phyloP scores from a whole-genome alignment of 1,139 yeast genomes.

The Blastobotrys elegans region DNA sequence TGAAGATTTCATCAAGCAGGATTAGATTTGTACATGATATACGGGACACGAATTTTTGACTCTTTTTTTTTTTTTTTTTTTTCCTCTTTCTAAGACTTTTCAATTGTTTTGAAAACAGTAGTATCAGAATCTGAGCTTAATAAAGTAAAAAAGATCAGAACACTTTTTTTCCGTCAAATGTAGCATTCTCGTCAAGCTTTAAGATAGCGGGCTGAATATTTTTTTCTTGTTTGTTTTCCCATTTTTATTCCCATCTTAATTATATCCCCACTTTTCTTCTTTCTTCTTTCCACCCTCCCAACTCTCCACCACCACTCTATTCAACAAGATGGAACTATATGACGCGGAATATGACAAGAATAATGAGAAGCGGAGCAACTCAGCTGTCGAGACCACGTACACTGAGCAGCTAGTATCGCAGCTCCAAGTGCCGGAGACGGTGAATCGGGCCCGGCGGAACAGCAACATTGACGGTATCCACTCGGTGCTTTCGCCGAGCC shows the following conservation, averaged over 20 bases:
- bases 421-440: neutral
- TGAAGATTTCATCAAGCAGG: conserved; percentile 40
- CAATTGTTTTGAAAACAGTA: too few species aligned
- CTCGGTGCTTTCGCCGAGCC: conserved; percentile 32
- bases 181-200: too few species aligned
- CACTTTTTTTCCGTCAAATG: too few species aligned
- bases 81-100: neutral
- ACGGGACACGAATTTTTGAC: neutral
- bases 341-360: neutral
- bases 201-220: neutral
- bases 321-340: neutral
- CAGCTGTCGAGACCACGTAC: conserved; percentile 3
- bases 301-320: neutral
- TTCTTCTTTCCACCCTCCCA: neutral
- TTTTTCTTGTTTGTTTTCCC: neutral
- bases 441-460: conserved; percentile 18
- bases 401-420: neutral
- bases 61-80: neutral
- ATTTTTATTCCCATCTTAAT: neutral
- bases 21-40: neutral
- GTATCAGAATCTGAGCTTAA: too few species aligned
- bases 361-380: neutral
- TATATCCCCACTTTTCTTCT: neutral
- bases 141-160: too few species aligned
- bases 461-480: conserved; percentile 34